Base-by-base conservation (phyloP, 2,329 filamentous ascomycete genomes). In the Exophiala xenobiotica region DNA sequence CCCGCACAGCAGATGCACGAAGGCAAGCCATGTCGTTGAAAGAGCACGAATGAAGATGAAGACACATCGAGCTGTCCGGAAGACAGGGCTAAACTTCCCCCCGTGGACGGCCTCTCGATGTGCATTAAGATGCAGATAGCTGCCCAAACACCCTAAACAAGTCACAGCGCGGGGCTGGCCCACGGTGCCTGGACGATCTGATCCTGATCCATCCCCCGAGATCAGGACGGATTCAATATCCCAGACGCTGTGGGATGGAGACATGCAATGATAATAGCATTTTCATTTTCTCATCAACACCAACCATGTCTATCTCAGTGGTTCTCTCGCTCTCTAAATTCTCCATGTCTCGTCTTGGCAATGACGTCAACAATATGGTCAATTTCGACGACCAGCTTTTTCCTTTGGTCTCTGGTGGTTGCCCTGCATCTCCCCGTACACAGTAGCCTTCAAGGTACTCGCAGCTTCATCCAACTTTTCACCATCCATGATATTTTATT, bases 61-160 rank as follows among this genome's bases (percentile, higher is more conserved):
- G 51, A 46, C 33, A 26, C 23, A 26, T 51, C 22, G 37, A 27
- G 43, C 12, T 50, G 19, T 9, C 52, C 55, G 55, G 55, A 55
- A 58, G 52, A 31, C 48, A 58, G 55, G 52, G 52, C 50, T 52
- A 26, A 22, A 42, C 40, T 50, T 58, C 51, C 55, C 52, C 55
- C 51, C 51, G 55, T 52, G 51, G 51, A 49, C 52, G 48, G 49
- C 45, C 51, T 52, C 48, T 47, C 53, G 39, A 46, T 52, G 48
- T 55, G 55, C 55, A 58, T 58, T 27, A 48, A 26, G 47, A 46
- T 48, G 55, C 48, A 54, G 52, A 54, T 46, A 44, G 51, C 41
- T 54, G 38, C 48, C 40, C 49, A 58, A 47, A 42, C 52, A 43
- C 41, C 49, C 52, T 55, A 51, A 55, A 58, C 46, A 50, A 53